Percentiles rank a stretch among this genome's conserved stretches.
Evolutionary conservation across 1,139 yeast genomes (phyloP).

Genomic region (Geotrichum macrosporum): DNA sequence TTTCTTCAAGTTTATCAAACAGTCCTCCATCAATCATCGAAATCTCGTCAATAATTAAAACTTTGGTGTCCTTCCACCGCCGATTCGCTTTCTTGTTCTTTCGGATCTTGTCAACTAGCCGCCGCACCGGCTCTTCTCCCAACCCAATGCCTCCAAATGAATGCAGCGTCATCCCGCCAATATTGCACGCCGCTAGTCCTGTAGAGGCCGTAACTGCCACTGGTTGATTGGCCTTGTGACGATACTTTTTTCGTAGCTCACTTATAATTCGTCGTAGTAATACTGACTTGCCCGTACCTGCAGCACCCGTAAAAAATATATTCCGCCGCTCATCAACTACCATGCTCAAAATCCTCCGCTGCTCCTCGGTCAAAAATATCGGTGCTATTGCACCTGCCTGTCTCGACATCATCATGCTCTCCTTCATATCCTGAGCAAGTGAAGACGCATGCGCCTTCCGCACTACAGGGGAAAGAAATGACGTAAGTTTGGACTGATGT

Average conservation of each 20-base stretch:
- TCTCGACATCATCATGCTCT: not conserved
- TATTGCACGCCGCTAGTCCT: slow-evolving; percentile 87
- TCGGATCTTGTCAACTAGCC: slow-evolving; percentile 52
- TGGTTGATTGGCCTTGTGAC: slow-evolving; percentile 34
- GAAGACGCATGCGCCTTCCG: slow-evolving; percentile 18
- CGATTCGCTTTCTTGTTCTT: slow-evolving; percentile 43
- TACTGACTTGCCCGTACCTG: slow-evolving; percentile 93
- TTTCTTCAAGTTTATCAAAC: slow-evolving; percentile 61
- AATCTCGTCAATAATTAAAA: slow-evolving; percentile 76
- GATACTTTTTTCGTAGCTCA: slow-evolving; percentile 47
- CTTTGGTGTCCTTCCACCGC: slow-evolving; percentile 63
- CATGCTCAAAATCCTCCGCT: slow-evolving; percentile 58
- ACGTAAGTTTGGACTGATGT: slow-evolving; percentile 14
- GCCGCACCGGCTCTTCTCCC: slow-evolving; percentile 48
- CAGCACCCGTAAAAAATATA: slow-evolving; percentile 87
- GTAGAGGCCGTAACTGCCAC: slow-evolving; percentile 91
- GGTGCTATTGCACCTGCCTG: slow-evolving; percentile 10
- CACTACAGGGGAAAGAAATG: slow-evolving; percentile 16
- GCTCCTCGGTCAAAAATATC: slow-evolving; percentile 58
- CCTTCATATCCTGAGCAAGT: slow-evolving; percentile 10
- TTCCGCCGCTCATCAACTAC: slow-evolving; percentile 54
- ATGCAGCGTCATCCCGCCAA: slow-evolving; percentile 83
- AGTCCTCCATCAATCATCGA: slow-evolving; percentile 82
- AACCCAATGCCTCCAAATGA: slow-evolving; percentile 84
- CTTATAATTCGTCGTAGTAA: slow-evolving; percentile 66